phyloP scores from a whole-genome alignment of 106 monocot species.

The Allium fistulosum region DNA sequence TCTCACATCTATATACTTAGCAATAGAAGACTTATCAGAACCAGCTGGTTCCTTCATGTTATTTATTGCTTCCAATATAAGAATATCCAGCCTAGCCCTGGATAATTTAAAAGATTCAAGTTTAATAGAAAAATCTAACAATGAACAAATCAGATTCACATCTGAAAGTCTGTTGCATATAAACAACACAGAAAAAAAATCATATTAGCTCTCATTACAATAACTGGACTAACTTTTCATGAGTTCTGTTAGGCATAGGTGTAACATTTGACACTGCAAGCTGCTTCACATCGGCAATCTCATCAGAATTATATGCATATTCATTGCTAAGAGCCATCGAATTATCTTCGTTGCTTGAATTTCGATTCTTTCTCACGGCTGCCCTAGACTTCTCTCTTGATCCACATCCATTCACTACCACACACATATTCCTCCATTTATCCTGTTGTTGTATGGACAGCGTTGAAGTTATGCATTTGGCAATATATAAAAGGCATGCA shows the following conservation, averaged over 20 bases:
- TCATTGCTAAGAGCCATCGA: constrained; percentile 26
- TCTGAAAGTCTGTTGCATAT: not conserved
- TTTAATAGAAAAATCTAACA: not conserved
- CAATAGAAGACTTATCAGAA: constrained; percentile 65
- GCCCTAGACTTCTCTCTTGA: constrained; percentile 47
- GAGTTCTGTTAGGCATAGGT: constrained; percentile 26
- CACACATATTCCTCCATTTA: constrained; percentile 77
- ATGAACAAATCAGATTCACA: not conserved
- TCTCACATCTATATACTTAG: constrained; percentile 57
- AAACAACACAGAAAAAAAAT: not conserved
- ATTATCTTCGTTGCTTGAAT: constrained; percentile 26
- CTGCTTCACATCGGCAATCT: constrained; percentile 48
- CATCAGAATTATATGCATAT: constrained; percentile 27
- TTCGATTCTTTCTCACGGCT: constrained; percentile 36
- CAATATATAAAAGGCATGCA: too few species aligned
- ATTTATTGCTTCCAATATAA: constrained; percentile 70
- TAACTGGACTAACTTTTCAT: constrained; percentile 31
- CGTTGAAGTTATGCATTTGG: too few species aligned
- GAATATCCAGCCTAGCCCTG: constrained; percentile 46
- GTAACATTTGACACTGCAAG: constrained; percentile 24
- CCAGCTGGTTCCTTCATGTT: constrained; percentile 67
- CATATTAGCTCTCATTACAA: not conserved
- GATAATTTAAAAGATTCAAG: constrained; percentile 5
- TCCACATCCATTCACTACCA: constrained; percentile 47
- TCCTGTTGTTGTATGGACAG: constrained; percentile 27